phyloP scores from a whole-genome alignment of 208 protist species.

The Acanthamoeba sp. region DNA sequence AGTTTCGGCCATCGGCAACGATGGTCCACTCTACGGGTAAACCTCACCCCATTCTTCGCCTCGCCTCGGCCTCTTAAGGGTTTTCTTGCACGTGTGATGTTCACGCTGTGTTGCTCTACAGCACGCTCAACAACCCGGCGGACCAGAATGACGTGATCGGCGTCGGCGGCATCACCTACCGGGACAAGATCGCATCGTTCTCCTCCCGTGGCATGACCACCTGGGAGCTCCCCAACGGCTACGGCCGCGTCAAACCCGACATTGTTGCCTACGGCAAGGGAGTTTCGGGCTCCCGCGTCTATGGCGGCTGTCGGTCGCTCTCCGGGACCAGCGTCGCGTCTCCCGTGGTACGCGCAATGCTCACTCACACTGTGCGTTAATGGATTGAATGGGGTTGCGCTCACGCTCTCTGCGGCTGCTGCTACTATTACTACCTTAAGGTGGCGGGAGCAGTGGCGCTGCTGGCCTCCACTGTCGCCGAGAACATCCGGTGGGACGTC shows the following conservation, averaged over 20 bases:
- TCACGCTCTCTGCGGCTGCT: too few relatives aligned
- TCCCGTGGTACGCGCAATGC: conserved; percentile 93
- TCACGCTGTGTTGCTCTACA: not conserved
- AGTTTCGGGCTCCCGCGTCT: conserved; percentile 78
- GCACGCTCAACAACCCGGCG: conserved; percentile 96
- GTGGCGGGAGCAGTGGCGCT: conserved; percentile 94
- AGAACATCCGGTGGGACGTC: conserved; percentile 20
- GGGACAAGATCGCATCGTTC: conserved; percentile 90
- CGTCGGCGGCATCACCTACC: conserved; percentile 91
- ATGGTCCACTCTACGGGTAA: conserved; percentile 95
- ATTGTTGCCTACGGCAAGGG: conserved; percentile 92
- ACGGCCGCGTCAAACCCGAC: conserved; percentile 97
- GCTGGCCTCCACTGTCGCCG: conserved; percentile 81
- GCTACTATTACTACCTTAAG: not conserved
- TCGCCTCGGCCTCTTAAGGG: not conserved
- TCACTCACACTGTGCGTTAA: too few relatives aligned
- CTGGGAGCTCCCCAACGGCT: conserved; percentile 95
- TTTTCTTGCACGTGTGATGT: not conserved
- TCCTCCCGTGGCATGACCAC: conserved; percentile 95
- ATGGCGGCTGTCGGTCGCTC: conserved; percentile 87
- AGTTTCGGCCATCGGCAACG: conserved; percentile 97
- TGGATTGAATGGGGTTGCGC: too few relatives aligned
- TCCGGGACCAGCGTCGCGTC: conserved; percentile 96
- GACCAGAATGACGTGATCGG: conserved; percentile 96
- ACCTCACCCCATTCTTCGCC: not conserved